Base-by-base conservation (phyloP, 305 asterid species). In the Petunia hybrid region DNA sequence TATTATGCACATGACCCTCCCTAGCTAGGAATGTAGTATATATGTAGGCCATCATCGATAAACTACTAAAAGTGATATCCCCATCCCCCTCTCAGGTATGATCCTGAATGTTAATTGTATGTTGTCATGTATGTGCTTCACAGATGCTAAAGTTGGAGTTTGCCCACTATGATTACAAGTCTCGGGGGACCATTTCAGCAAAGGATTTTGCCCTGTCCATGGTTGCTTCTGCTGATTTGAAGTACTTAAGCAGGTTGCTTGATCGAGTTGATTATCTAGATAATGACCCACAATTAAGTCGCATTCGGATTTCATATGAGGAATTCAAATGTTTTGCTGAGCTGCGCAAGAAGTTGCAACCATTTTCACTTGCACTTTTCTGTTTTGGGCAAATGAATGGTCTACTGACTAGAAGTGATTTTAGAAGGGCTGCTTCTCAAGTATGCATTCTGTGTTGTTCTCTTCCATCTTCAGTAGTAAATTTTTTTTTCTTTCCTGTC, bases 201-300 rank as follows among this genome's bases (percentile, higher is more conserved):
- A 96, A 96, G 87, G 98, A 96, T 88, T 94, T 96, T 84, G 94
- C 96, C n/a, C 81, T 93, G 77, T 93, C 99, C 75, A 88, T 93
- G 98, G 98, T 94, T 81, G 97, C 98, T 67, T 91, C 99, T 62
- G 98, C 98, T 55, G 98, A 96, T 86, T 48, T 93, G 88, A 93
- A 87, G 83, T 93, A 92, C 87, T 83, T 94, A 79, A 82, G 77
- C 81, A 93, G 89, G 89, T 83, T 96, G 84, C 95, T 92, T 55
- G 89, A 82, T 78, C 94, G 90, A 36, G 99, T 91, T 85, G 94
- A 92, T 80, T 88, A 86, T 71, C 51, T 94, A 71, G 91, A 89
- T 82, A 87, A 86, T 56, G 83, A 85, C 70, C 93, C 95, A 79
- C 86, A 71, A 65, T 84, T 90, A 73, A 87, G 85, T 39, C 84